Evolutionary conservation across 352 stramenopile species (phyloP), one percentile per base, ranked within the genome.

Genomic region (Globisporangium camurandrum): DNA sequence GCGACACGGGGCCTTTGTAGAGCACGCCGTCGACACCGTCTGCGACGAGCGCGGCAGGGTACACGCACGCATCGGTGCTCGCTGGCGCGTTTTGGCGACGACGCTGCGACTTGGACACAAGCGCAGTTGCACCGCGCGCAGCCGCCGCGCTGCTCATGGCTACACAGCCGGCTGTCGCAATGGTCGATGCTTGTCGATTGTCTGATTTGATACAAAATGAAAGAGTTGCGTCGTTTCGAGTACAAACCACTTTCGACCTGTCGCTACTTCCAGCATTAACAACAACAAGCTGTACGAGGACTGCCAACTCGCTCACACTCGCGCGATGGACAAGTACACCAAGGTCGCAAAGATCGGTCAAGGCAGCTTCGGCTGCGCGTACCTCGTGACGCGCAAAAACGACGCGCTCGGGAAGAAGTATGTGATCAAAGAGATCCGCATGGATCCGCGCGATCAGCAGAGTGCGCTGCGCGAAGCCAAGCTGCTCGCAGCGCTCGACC

Each of bases 311-410:
- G 31, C 31, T 4, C 31, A 10, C 12, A 16, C 3, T 1, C 17
- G 12, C 10, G n/a, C n/a, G 6, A 91, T 91, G 79, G 76, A 91
- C 24, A 86, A 85, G 44, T 91, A 88, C 66, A 67, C 68, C 27
- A 87, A 87, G 50, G 62, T 86, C 31, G 62, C 75, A 36, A 85
- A 85, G 58, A 89, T 91, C 53, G 80, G 77, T 0, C 68, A 88
- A 50, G 80, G 80, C 22, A 84, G 68, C 57, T 91, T 88, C 26
- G 80, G 80, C 2, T 69, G 59, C 40, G 80, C 77, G 16, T 89
- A 78, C 50, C 61, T 91, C 45, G 78, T 61, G 42, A 69, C 66
- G 16, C 68, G 68, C n/a, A 82, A 74, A 49, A 30, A 24, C 17
- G 64, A 70, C 0, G 51, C 57, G 8, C 38, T 34, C 5, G 64